Evolutionary conservation across 352 stramenopile genomes (phyloP).

Genomic region (Hyaloperonospora arabidopsidis): DNA sequence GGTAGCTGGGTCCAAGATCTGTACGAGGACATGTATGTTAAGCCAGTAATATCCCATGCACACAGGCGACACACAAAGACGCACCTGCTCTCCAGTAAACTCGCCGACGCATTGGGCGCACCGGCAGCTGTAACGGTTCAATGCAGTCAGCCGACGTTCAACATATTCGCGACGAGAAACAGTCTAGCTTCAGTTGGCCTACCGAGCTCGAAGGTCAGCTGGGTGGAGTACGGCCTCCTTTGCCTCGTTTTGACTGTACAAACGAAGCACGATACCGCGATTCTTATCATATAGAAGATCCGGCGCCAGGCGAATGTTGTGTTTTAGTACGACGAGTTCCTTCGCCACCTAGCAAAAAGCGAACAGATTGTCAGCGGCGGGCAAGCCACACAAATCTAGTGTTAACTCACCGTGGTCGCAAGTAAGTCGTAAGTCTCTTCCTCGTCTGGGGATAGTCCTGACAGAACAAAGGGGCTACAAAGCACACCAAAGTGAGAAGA

Average conservation of each 20-base stretch:
- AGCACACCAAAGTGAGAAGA: conserved; percentile 4
- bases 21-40: conserved; percentile 4
- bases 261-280: conserved; percentile 69
- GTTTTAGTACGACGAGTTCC: conserved; percentile 70
- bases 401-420: conserved; percentile 39
- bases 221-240: conserved; percentile 72
- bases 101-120: conserved; percentile 84
- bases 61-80: not conserved
- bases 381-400: not conserved
- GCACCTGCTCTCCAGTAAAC: conserved; percentile 75
- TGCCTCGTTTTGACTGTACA: conserved; percentile 61
- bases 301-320: conserved; percentile 56
- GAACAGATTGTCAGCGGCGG: not conserved
- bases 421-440: conserved; percentile 62
- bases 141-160: not conserved
- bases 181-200: conserved; percentile 1
- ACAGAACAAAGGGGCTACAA: conserved; percentile 72
- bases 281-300: conserved; percentile 76
- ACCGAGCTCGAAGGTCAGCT: conserved; percentile 66
- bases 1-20: conserved; percentile 66
- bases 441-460: conserved; percentile 52
- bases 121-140: conserved; percentile 41
- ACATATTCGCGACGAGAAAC: not conserved
- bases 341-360: conserved; percentile 46
- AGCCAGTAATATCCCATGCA: not conserved